Percentiles rank a stretch among this genome's conserved stretches.
Evolutionary conservation across 2,329 filamentous ascomycete genomes (phyloP).

Genomic region (Didymella pinodella): DNA sequence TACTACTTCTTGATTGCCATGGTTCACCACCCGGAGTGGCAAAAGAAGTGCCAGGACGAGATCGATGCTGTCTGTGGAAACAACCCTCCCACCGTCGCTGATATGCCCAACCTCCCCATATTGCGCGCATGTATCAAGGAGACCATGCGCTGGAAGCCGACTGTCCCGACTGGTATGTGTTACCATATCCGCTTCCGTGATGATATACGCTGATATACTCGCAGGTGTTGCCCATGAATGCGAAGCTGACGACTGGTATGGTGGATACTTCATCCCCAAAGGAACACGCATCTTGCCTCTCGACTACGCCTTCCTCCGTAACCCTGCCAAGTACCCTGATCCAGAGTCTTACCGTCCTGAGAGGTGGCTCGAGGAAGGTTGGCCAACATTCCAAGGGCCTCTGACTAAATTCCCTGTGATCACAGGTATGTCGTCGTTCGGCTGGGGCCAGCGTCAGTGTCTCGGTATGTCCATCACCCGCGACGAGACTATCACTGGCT

Average conservation of each 20-base stretch:
- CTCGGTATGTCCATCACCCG: conserved; percentile 70
- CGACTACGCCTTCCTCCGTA: conserved; percentile 51
- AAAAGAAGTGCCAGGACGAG: conserved; percentile 46
- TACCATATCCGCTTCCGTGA: too few species aligned
- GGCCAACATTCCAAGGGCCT: conserved; percentile 71
- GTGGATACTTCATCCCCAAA: conserved; percentile 60
- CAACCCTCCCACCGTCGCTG: conserved; percentile 42
- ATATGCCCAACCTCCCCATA: conserved; percentile 54
- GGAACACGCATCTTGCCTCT: conserved; percentile 52
- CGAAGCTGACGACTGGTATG: conserved; percentile 60
- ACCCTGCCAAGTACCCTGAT: conserved; percentile 67
- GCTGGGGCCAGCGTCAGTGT: conserved; percentile 69
- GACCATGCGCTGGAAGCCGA: conserved; percentile 57
- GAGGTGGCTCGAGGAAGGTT: conserved; percentile 68
- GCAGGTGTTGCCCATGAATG: conserved; percentile 61
- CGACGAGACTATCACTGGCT: conserved; percentile 61
- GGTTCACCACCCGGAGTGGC: conserved; percentile 50
- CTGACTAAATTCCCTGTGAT: conserved; percentile 70
- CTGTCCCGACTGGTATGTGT: conserved; percentile 53
- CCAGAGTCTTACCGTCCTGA: conserved; percentile 70
- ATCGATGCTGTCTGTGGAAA: conserved; percentile 41
- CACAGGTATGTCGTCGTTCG: conserved; percentile 70
- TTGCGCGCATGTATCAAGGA: conserved; percentile 59
- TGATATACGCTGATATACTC: neutral
- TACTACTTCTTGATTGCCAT: conserved; percentile 51